Evolutionary conservation across 805 yeast species (phyloP).

Genomic region (Clavispora fructus): DNA sequence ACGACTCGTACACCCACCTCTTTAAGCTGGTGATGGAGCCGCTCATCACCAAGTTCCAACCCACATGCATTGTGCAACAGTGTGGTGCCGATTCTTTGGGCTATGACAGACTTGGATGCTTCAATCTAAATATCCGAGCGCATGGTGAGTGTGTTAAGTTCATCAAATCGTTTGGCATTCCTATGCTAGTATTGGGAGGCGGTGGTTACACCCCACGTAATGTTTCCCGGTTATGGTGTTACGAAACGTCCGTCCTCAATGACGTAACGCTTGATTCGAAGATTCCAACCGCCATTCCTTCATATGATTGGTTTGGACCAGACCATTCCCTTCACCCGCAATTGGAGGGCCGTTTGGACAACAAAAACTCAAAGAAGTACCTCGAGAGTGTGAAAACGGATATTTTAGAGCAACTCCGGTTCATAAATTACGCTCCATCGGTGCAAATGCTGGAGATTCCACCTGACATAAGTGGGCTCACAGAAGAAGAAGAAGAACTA

Average conservation of each 20-base stretch:
- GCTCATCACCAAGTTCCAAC: conserved; percentile 86
- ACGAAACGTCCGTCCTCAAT: conserved; percentile 78
- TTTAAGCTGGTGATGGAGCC: conserved; percentile 87
- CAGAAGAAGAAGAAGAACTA: conserved; percentile 37
- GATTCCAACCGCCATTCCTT: conserved; percentile 66
- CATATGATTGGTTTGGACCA: conserved; percentile 81
- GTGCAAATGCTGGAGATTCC: conserved; percentile 91
- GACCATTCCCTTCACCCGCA: conserved; percentile 85
- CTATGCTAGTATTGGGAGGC: conserved; percentile 90
- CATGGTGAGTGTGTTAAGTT: conserved; percentile 94
- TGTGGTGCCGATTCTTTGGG: conserved; percentile 97
- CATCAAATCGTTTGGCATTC: conserved; percentile 83
- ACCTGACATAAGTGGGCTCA: conserved; percentile 48
- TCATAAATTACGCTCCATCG: conserved; percentile 86
- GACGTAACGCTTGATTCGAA: conserved; percentile 46
- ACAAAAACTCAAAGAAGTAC: conserved; percentile 77
- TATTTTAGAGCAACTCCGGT: conserved; percentile 75
- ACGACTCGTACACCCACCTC: conserved; percentile 69
- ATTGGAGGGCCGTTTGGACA: conserved; percentile 54
- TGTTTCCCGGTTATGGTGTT: conserved; percentile 92
- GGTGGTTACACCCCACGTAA: conserved; percentile 98
- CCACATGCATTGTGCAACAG: conserved; percentile 90
- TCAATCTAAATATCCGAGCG: conserved; percentile 85
- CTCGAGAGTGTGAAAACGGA: conserved; percentile 73
- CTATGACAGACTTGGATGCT: conserved; percentile 90